Evolutionary conservation across 257 asterid genomes (phyloP), one percentile per base, ranked within the genome.

Genomic region (Solanum virginianum): DNA sequence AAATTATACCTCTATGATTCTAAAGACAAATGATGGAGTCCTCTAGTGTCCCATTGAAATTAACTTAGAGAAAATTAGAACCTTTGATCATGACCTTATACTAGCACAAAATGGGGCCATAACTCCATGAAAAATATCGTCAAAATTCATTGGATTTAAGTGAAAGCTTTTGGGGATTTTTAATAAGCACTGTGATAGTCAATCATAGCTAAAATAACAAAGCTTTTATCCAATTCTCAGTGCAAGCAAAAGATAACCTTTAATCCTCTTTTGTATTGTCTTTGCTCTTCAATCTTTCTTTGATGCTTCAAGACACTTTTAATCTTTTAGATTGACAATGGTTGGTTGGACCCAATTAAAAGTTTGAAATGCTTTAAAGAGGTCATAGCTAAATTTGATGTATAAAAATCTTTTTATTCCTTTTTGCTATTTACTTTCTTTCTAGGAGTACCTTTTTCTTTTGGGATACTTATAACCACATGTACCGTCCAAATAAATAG

Each of bases 231-330:
- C 90, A 89, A 88, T 89, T 84, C 87, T 89, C 69, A 89, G 91
- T 90, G 94, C 92, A 81, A 70, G 60, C 86, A 90, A 89, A 93
- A 86, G 93, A 85, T 82, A 88, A 93, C 92, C 89, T 92, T 92
- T 87, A 86, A 47, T 89, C 85, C 87, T 83, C 82, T 77, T 77
- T 77, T 77, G 45, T 77, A 51, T 77, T 51, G 82, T 77, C 63
- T 24, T 77, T 77, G 47, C 63, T 77, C 63, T 51, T 77, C 6
- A 77, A 51, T 49, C 63, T 77, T 8, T 77, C 24, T 51, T 51
- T 77, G 26, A 77, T 51, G 63, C 82, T 51, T 75, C 45, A 51
- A 77, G 82, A 77, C 82, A 77, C 82, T 51, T 77, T 51, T 77
- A 51, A 8, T 77, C 82, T 51, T 77, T 77, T 77, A 51, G 60